Percentiles rank a stretch among this genome's conserved stretches.
Evolutionary conservation across 2,329 filamentous ascomycete species (phyloP).

Genomic region (Xylaria hypoxylon): DNA sequence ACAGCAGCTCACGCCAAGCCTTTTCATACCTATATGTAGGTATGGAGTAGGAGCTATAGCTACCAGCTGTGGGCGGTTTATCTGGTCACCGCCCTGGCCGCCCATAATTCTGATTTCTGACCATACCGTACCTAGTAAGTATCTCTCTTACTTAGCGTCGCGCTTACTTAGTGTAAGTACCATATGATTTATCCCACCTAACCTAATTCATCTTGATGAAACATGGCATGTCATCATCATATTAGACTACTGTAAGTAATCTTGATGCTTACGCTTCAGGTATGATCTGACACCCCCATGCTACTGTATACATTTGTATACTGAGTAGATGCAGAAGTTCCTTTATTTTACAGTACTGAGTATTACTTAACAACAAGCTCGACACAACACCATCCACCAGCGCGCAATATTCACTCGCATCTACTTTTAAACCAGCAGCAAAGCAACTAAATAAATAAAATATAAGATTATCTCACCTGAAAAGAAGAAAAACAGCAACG

Average conservation of each 20-base stretch:
- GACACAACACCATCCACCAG: not conserved
- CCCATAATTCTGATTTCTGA: constrained; percentile 2
- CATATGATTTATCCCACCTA: not conserved
- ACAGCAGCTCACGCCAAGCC: constrained; percentile 24
- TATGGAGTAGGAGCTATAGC: not conserved
- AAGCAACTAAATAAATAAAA: not conserved
- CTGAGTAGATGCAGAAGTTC: too few relatives aligned
- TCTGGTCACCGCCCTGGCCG: constrained; percentile 14
- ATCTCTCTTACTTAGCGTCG: constrained; percentile 2
- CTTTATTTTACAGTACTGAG: too few relatives aligned
- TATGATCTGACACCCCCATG: constrained; percentile 22
- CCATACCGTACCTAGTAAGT: not conserved
- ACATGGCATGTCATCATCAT: constrained; percentile 15
- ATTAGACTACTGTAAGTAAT: not conserved
- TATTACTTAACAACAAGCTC: too few relatives aligned
- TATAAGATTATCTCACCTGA: too few relatives aligned
- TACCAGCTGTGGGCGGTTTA: constrained; percentile 12
- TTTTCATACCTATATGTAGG: not conserved
- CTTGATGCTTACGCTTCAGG: constrained; percentile 24
- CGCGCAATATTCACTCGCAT: not conserved
- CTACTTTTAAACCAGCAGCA: not conserved
- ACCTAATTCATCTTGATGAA: constrained; percentile 6
- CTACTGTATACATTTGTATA: not conserved
- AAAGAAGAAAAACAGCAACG: too few relatives aligned
- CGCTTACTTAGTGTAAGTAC: too few relatives aligned